phyloP scores from a whole-genome alignment of 2,329 filamentous ascomycete species.

The Anthostomella pinea region DNA sequence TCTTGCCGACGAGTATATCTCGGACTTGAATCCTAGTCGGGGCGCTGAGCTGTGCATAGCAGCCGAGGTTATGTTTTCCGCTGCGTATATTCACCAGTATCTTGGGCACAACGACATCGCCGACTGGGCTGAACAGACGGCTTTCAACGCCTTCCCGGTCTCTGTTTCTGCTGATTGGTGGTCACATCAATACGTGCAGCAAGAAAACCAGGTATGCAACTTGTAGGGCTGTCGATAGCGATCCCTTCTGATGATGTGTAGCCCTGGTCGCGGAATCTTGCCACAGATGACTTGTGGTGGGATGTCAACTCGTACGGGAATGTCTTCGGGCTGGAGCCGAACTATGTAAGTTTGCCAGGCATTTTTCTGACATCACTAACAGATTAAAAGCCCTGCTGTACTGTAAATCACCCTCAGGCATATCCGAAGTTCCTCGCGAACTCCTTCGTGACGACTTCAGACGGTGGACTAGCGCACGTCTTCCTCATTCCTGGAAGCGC shows the following conservation, averaged over 20 bases:
- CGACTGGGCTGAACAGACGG: constrained; percentile 46
- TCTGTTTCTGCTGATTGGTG: constrained; percentile 51
- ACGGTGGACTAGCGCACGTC: constrained; percentile 44
- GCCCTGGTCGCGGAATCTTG: constrained; percentile 42
- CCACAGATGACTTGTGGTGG: constrained; percentile 36
- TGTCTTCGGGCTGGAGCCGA: constrained; percentile 48
- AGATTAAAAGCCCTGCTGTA: constrained; percentile 43
- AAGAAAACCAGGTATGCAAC: constrained; percentile 43
- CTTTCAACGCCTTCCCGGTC: constrained; percentile 52
- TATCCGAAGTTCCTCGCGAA: constrained; percentile 50
- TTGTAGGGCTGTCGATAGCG: neutral
- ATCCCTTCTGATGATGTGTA: constrained; percentile 1
- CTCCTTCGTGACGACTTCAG: constrained; percentile 40
- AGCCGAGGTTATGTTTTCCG: constrained; percentile 23
- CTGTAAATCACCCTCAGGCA: constrained; percentile 53
- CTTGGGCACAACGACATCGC: constrained; percentile 35
- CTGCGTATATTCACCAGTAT: constrained; percentile 24
- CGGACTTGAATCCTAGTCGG: constrained; percentile 31
- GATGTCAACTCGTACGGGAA: constrained; percentile 42
- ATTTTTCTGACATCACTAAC: constrained; percentile 2
- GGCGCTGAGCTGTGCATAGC: constrained; percentile 30
- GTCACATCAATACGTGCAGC: constrained; percentile 52
- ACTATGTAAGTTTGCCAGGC: constrained; percentile 32
- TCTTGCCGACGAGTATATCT: constrained; percentile 36
- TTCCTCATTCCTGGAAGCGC: constrained; percentile 44